A percentile compares a stretch with the other conserved stretches of the same genome.
Conservation (phyloP, 2,329 filamentous ascomycete genomes). For the Stenocarpella maydis region DNA sequence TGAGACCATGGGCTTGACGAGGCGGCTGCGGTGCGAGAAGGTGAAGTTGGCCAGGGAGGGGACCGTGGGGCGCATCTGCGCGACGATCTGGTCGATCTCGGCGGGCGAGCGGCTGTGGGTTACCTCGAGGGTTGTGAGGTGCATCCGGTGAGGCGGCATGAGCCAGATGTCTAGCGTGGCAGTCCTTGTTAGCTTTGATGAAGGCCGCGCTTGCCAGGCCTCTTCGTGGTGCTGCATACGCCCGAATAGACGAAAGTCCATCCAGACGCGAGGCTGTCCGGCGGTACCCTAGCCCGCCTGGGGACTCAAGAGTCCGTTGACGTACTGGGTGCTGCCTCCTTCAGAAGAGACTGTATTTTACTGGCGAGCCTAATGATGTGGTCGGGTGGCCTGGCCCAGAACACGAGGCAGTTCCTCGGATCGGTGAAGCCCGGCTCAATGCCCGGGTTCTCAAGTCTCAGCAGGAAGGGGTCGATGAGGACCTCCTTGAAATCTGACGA, state of each 20-base stretch:
- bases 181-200: neutral
- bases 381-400: slow-evolving; percentile 85
- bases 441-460: slow-evolving; percentile 70
- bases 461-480: slow-evolving; percentile 77
- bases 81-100: slow-evolving; percentile 72
- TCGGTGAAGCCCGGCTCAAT: slow-evolving; percentile 77
- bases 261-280: neutral
- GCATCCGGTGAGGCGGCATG: slow-evolving; percentile 80
- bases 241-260: neutral
- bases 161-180: slow-evolving; percentile 72
- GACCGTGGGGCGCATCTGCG: slow-evolving; percentile 63
- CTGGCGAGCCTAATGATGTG: slow-evolving; percentile 73
- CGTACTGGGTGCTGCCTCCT: slow-evolving; percentile 74
- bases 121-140: slow-evolving; percentile 86
- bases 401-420: slow-evolving; percentile 80
- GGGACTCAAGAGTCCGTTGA: slow-evolving; percentile 32
- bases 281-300: neutral
- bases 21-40: slow-evolving; percentile 71
- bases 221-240: neutral
- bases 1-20: slow-evolving; percentile 83
- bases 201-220: neutral
- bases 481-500: slow-evolving; percentile 73
- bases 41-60: slow-evolving; percentile 72
- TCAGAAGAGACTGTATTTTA: slow-evolving; percentile 73
- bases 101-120: slow-evolving; percentile 77